These are phyloP conservation scores for Xylaria polymorpha DNA, from an alignment of 2,329 filamentous ascomycete genomes.

Conservation along the genomic window DNA sequence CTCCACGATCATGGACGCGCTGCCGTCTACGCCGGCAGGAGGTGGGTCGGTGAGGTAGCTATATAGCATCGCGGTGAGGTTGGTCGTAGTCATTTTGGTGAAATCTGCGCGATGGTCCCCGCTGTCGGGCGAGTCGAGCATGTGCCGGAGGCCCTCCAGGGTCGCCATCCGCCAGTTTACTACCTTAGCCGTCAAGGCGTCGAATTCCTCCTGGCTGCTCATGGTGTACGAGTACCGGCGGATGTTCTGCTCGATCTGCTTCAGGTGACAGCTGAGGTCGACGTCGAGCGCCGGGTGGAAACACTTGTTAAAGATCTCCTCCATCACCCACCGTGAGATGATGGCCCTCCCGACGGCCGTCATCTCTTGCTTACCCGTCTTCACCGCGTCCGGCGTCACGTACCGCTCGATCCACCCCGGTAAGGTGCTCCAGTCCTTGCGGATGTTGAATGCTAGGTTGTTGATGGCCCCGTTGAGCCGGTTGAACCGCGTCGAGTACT, in stretches of 20 bases:
- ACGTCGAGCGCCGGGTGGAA: constrained; percentile 91
- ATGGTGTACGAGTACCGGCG: constrained; percentile 79
- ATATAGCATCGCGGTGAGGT: constrained; percentile 75
- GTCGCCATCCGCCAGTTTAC: constrained; percentile 95
- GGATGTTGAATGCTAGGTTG: constrained; percentile 94
- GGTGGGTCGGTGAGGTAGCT: constrained; percentile 81
- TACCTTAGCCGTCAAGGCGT: constrained; percentile 87
- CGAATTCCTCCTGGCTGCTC: constrained; percentile 85
- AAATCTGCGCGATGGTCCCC: constrained; percentile 75
- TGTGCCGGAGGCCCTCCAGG: constrained; percentile 84
- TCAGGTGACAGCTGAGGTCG: constrained; percentile 80
- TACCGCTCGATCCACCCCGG: constrained; percentile 83
- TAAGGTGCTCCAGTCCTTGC: constrained; percentile 89
- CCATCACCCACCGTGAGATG: constrained; percentile 88
- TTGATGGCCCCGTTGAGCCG: constrained; percentile 93
- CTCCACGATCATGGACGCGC: constrained; percentile 92
- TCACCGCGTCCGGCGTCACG: constrained; percentile 86
- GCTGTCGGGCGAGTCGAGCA: constrained; percentile 73
- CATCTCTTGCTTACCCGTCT: constrained; percentile 96
- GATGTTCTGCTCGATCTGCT: constrained; percentile 88
- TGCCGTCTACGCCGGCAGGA: constrained; percentile 84
- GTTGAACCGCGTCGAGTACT: constrained; percentile 90
- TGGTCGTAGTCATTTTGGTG: constrained; percentile 75
- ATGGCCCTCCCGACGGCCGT: constrained; percentile 91
- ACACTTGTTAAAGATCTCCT: constrained; percentile 89